These are phyloP conservation scores for Backusella luteola DNA, from an alignment of 192 early-diverging fungal species.

Conservation along the genomic window DNA sequence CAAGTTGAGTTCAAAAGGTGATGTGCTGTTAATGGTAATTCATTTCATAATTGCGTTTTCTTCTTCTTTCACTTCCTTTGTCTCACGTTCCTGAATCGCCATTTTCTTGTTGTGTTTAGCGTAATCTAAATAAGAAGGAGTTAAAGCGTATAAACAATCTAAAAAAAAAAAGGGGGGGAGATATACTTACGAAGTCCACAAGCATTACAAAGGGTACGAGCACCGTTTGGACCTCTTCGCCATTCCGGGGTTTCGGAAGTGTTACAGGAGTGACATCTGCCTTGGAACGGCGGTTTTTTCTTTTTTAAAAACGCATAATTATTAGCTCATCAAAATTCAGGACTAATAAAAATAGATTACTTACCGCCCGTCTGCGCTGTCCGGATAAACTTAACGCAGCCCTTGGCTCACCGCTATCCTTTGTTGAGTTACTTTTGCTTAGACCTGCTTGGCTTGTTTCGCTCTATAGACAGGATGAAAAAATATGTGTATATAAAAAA, in stretches of 20 bases:
- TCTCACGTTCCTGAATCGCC: background rate
- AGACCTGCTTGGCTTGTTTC: background rate
- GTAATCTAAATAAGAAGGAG: background rate
- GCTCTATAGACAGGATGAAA: background rate
- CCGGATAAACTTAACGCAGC: constrained; percentile 1
- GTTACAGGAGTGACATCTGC: constrained; percentile 72
- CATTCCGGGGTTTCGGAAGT: constrained; percentile 92
- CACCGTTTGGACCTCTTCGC: constrained; percentile 89
- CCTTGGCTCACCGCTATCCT: background rate
- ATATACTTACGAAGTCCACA: constrained; percentile 81
- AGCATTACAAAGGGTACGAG: constrained; percentile 92
- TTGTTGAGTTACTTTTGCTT: constrained; percentile 3
- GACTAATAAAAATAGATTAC: background rate
- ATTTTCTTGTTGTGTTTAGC: constrained; percentile 16
- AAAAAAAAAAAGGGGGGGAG: no score
- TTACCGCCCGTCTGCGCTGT: constrained; percentile 21
- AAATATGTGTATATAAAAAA: background rate
- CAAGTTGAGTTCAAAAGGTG: background rate
- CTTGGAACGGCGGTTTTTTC: constrained; percentile 13
- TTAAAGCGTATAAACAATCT: no score
- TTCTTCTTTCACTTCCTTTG: background rate
- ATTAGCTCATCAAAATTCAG: background rate
- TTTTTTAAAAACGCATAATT: constrained; percentile 14
- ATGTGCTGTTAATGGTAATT: background rate
- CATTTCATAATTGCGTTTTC: constrained; percentile 14